Base-by-base conservation (phyloP, 2,329 filamentous ascomycete genomes). In the Venturia oleaginea region DNA sequence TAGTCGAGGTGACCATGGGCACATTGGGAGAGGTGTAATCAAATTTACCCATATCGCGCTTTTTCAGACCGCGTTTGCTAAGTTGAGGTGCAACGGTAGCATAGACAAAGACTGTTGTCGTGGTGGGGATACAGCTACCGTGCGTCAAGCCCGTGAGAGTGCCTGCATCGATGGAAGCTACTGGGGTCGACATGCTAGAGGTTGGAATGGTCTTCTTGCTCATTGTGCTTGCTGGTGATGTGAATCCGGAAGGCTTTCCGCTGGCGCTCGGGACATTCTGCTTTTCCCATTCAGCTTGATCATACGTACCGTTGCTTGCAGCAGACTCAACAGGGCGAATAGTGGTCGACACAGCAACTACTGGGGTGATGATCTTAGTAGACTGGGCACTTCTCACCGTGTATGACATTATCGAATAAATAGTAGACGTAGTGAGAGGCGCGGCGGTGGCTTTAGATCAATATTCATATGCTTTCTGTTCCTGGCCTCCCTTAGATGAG, bases 61-160 rank as follows among this genome's bases (percentile, higher is more conserved):
- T 46, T n/a, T 48, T n/a, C 10, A 62, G 38, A 22, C 27, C 15
- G 22, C 37, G 38, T 60, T 43, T 19, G 19, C 34, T 19, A n/a
- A 30, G 40, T 22, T 42, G 13, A 32, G 60, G 22, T 24, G 19
- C 19, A 13, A 27, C 60, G n/a, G 38, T 62, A 7, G 40, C 60
- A 27, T 40, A 43, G 22, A 46, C 60, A 22, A 48, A 62, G 22
- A 62, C 60, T 27, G 38, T 62, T 27, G 60, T 48, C 13, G 60
- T 62, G 38, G 60, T 62, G 22, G 60, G 38, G 13, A 62, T 48
- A 27, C 60, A 62, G 22, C 38, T 43, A 13, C 2, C 37, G 24
- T 27, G 17, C 17, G 19, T 24, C 17, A 62, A 62, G 48, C 48
- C 17, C 19, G 38, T 32, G 22, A 11, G 22, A 42, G 40, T 22